These are phyloP conservation scores for Yamadazyma endophytica DNA, from an alignment of 805 yeast species.

Conservation along the genomic window DNA sequence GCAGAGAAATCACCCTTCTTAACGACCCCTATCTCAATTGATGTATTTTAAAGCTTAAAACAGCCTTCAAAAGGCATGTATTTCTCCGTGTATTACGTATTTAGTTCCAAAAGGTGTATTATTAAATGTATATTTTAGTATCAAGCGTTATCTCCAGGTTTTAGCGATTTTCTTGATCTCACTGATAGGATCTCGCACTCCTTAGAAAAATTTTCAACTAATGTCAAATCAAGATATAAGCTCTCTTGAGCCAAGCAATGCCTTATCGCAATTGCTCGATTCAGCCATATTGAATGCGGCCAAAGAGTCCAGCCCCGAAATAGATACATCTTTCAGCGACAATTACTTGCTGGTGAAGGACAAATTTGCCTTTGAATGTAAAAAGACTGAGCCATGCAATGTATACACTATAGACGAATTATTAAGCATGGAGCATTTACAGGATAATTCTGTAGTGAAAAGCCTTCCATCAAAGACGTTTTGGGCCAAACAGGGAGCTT, in stretches of 20 bases:
- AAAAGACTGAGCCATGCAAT: slow-evolving; percentile 13
- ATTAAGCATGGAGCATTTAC: slow-evolving; percentile 1
- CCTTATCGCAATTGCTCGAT: slow-evolving; percentile 39
- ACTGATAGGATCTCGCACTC: slow-evolving; percentile 1
- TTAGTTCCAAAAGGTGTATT: not conserved
- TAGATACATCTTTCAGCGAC: no score
- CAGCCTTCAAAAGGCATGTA: not conserved
- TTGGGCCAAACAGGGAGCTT: slow-evolving; percentile 9
- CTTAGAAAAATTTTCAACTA: slow-evolving; percentile 8
- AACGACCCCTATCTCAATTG: slow-evolving; percentile 59
- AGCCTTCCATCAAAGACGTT: slow-evolving; percentile 12
- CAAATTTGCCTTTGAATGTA: slow-evolving; percentile 5
- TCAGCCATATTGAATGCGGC: slow-evolving; percentile 47
- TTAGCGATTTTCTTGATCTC: not conserved
- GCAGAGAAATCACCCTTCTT: slow-evolving; percentile 76
- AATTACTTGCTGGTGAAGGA: no score
- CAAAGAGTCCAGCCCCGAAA: slow-evolving; percentile 37
- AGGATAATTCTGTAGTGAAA: slow-evolving; percentile 3
- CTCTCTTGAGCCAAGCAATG: slow-evolving; percentile 14
- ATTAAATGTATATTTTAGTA: no score
- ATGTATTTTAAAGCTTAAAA: not conserved
- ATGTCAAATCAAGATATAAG: no score
- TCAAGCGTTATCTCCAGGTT: not conserved
- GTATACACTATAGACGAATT: slow-evolving; percentile 10
- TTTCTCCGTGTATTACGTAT: slow-evolving; percentile 2